phyloP scores from a whole-genome alignment of 2,329 filamentous ascomycete species.

The Ophiobolus disseminans region DNA sequence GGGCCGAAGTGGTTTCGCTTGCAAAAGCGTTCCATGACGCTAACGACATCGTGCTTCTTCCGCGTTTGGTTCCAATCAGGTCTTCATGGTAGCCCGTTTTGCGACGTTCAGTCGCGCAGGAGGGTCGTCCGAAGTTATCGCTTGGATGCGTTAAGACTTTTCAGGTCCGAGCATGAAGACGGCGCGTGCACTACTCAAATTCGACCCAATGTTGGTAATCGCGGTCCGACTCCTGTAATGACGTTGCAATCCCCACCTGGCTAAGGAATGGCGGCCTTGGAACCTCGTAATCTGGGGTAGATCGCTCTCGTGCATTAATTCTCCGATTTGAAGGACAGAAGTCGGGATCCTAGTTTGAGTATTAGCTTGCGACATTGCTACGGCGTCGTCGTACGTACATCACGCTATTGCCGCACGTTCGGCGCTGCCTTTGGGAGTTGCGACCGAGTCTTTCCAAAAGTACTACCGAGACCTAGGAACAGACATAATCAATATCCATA shows the following conservation, averaged over 20 bases:
- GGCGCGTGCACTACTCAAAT: constrained; percentile 8
- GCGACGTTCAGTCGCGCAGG: not conserved
- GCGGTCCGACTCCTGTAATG: constrained; percentile 6
- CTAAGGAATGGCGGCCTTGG: constrained; percentile 12
- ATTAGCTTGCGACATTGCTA: too few relatives aligned
- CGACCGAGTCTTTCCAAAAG: too few relatives aligned
- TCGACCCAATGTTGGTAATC: not conserved
- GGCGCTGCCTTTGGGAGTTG: too few relatives aligned
- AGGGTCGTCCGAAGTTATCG: not conserved
- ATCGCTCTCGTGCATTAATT: not conserved
- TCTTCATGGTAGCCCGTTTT: not conserved
- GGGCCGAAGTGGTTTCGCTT: constrained; percentile 17
- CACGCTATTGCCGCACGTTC: too few relatives aligned
- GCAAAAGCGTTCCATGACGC: constrained; percentile 10
- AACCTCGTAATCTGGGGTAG: constrained; percentile 25
- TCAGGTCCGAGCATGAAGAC: constrained; percentile 5
- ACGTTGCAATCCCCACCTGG: constrained; percentile 16
- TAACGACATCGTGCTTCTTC: not conserved
- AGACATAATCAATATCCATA: too few relatives aligned
- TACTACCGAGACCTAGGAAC: too few relatives aligned
- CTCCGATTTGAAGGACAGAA: too few relatives aligned
- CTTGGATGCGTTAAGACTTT: constrained; percentile 1
- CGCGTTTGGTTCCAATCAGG: too few relatives aligned
- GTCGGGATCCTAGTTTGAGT: too few relatives aligned
- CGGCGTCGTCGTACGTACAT: too few relatives aligned